Base-by-base conservation (phyloP, 495 filamentous ascomycete genomes). In the Stereocaulon alpinum region DNA sequence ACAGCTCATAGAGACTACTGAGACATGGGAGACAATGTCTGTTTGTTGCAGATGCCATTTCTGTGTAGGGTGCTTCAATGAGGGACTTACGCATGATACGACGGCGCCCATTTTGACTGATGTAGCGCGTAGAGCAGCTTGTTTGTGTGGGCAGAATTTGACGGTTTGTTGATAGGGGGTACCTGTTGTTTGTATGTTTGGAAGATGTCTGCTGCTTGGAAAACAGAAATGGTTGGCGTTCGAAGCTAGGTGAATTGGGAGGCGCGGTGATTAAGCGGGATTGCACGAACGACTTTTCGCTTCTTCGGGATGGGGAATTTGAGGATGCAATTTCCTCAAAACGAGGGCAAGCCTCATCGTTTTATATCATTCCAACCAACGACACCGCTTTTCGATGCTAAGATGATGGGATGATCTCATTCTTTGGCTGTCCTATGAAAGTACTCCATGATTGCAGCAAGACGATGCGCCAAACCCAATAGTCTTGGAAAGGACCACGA, bases 31-130 rank as follows among this genome's bases (percentile, higher is more conserved):
- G 12, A 37, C 12, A 9, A 37, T 12, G 34, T 37, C 34, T 37
- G 34, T 37, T 6, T 10, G 1, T 37, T 10, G 34, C 34, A 2
- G 12, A 6, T 37, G 34, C 34, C 34, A 37, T 37, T 12, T 37
- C 12, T 37, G 34, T 37, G 34, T 37, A 37, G 2, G 34, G 4
- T 37, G 34, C 34, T 10, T 6, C 0, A 37, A 12, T 9, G 34
- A 30, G 27, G 24, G 15, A 85, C 90, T 65, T 91, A 97, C 92
- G 67, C 92, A 96, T 73, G 90, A 95, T 61, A 94, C 81, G 71
- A 96, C 88, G 75, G 88, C 91, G 76, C 92, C 92, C 92, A 97
- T 97, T 69, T 75, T 88, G 77, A 69, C 62, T 56, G 68, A 63
- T 34, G 27, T 15, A 55, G 22, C 52, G 62, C 52, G 30, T 59